phyloP scores from a whole-genome alignment of 1,284 basidiomycete genomes.

The Ceratobasidium sp. region DNA sequence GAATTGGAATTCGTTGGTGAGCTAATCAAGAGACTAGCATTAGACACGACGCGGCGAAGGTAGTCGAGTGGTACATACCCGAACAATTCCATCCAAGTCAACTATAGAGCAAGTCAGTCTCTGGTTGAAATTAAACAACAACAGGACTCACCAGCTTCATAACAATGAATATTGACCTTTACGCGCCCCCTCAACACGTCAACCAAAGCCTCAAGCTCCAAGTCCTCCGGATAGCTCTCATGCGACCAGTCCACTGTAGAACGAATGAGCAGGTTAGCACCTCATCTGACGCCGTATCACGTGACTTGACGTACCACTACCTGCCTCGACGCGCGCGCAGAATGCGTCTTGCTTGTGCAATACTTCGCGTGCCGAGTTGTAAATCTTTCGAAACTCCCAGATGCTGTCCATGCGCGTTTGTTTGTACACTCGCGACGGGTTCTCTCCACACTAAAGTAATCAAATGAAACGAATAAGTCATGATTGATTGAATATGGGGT shows the following conservation, averaged over 20 bases:
- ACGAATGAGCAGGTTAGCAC: not conserved
- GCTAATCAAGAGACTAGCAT: constrained; percentile 59
- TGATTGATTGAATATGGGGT: not conserved
- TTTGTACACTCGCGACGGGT: constrained; percentile 62
- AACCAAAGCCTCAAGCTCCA: constrained; percentile 88
- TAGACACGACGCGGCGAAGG: constrained; percentile 32
- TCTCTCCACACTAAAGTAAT: constrained; percentile 59
- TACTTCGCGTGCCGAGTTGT: constrained; percentile 80
- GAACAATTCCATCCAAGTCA: constrained; percentile 82
- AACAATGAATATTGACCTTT: constrained; percentile 85
- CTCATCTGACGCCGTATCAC: not conserved
- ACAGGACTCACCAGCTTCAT: constrained; percentile 64
- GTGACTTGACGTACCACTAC: constrained; percentile 54
- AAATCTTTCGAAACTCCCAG: constrained; percentile 70
- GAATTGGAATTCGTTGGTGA: constrained; percentile 88
- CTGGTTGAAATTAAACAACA: not conserved
- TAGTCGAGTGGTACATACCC: constrained; percentile 62
- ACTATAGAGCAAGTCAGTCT: constrained; percentile 54
- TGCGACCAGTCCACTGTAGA: constrained; percentile 67
- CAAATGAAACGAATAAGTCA: not conserved
- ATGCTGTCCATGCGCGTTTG: constrained; percentile 67
- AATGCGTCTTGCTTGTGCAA: constrained; percentile 81
- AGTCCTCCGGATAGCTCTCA: constrained; percentile 77
- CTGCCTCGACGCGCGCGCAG: constrained; percentile 70
- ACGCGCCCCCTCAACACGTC: constrained; percentile 87